Evolutionary conservation across 2,329 filamentous ascomycete species (phyloP).

Genomic region (Hypomyces perniciosus): DNA sequence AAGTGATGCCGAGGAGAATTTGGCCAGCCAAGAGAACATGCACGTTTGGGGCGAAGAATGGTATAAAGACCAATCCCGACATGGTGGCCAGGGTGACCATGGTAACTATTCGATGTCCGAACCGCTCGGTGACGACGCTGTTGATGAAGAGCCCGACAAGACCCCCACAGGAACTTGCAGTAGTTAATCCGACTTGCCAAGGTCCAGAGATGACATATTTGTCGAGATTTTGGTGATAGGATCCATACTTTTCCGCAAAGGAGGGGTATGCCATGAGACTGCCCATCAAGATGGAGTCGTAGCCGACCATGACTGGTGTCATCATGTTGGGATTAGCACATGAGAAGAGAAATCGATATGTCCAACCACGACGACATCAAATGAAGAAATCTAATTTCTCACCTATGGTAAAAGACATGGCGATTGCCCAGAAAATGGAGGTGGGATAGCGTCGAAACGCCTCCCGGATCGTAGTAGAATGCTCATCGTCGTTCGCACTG

Average conservation of each 20-base stretch:
- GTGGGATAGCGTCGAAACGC: constrained; percentile 21
- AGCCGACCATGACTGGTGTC: constrained; percentile 32
- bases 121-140: constrained; percentile 15
- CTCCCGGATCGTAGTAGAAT: constrained; percentile 18
- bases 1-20: constrained; percentile 36
- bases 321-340: not conserved
- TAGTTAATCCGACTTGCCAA: constrained; percentile 43
- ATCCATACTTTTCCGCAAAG: constrained; percentile 25
- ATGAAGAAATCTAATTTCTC: not conserved
- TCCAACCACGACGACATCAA: too few relatives aligned
- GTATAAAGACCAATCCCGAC: constrained; percentile 17
- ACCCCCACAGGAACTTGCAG: constrained; percentile 36
- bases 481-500: constrained; percentile 18
- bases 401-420: constrained; percentile 18
- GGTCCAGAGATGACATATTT: constrained; percentile 31
- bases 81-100: constrained; percentile 39
- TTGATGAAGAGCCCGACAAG: constrained; percentile 20
- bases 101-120: constrained; percentile 41
- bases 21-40: constrained; percentile 36
- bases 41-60: constrained; percentile 25
- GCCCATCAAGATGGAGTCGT: constrained; percentile 25
- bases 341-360: not conserved
- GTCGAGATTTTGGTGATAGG: constrained; percentile 6
- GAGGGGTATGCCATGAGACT: constrained; percentile 29
- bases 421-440: constrained; percentile 27